phyloP scores from a whole-genome alignment of 176 grass and related monocot species.

The Aegilops longissima region DNA sequence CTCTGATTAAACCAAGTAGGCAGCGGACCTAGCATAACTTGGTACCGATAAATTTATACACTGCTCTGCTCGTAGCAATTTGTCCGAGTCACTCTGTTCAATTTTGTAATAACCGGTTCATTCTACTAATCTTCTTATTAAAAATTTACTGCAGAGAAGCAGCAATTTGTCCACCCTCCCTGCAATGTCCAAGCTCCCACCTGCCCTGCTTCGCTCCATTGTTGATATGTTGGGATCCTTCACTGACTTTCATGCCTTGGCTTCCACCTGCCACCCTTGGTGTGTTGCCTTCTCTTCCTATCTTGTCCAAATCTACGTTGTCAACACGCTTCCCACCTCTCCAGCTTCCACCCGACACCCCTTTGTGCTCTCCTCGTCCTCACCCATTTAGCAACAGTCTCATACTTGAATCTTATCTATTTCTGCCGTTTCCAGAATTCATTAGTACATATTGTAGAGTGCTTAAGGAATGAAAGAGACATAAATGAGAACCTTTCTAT shows the following conservation, averaged over 20 bases:
- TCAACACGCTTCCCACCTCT: background rate
- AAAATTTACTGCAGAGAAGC: background rate
- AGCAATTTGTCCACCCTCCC: background rate
- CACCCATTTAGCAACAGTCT: background rate
- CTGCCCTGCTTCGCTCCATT: background rate
- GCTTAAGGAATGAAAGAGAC: no score
- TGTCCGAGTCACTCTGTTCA: background rate
- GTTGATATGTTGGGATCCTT: background rate
- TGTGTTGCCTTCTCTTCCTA: background rate
- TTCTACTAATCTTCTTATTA: background rate
- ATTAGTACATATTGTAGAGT: no score
- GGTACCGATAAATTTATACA: background rate
- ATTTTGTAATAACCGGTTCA: background rate
- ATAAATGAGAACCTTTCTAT: no score
- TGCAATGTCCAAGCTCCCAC: background rate
- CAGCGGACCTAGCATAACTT: no score
- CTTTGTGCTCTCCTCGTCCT: background rate
- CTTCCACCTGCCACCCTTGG: background rate
- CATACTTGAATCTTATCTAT: background rate
- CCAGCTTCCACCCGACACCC: background rate
- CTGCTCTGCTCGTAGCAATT: background rate
- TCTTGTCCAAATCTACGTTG: background rate
- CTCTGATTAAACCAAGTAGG: no score
- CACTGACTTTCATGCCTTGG: background rate
- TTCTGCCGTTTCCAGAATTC: no score